A percentile compares a stretch with the other conserved stretches of the same genome.
phyloP scores from a whole-genome alignment of 352 stramenopile genomes.

The Globisporangium rhizosaccharum region DNA sequence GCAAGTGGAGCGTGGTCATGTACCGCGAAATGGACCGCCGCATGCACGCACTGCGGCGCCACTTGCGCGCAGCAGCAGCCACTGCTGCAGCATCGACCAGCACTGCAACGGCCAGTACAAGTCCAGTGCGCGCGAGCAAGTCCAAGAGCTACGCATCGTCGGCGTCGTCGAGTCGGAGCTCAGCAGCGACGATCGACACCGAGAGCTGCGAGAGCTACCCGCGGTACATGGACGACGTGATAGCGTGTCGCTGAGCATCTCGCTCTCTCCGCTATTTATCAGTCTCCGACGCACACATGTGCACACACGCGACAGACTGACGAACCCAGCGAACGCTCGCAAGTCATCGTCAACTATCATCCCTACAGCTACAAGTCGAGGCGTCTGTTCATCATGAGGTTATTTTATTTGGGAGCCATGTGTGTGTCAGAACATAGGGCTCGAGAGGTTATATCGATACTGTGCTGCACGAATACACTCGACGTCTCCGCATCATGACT shows the following conservation, averaged over 20 bases:
- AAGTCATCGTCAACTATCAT: too few species aligned
- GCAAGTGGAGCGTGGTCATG: slow-evolving; percentile 88
- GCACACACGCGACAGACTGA: neutral
- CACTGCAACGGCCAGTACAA: neutral
- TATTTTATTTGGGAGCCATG: neutral
- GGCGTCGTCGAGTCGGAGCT: neutral
- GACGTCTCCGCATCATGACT: neutral
- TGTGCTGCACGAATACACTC: neutral
- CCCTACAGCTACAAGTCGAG: too few species aligned
- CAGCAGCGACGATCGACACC: neutral
- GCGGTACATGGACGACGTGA: slow-evolving; percentile 24
- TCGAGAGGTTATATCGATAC: neutral
- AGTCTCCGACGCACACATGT: neutral
- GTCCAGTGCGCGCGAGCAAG: neutral
- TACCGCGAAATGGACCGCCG: slow-evolving; percentile 77
- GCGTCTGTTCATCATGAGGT: neutral
- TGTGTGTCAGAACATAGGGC: too few species aligned
- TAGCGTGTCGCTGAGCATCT: slow-evolving; percentile 23
- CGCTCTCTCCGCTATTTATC: slow-evolving; percentile 12
- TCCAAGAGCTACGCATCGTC: neutral
- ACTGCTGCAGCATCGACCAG: neutral
- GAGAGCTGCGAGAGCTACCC: slow-evolving; percentile 13
- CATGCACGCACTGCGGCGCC: slow-evolving; percentile 41
- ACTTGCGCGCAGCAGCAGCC: slow-evolving; percentile 5
- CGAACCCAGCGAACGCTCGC: neutral